Base-by-base conservation (phyloP, 306 rosid species). In the Dryas octopetala region DNA sequence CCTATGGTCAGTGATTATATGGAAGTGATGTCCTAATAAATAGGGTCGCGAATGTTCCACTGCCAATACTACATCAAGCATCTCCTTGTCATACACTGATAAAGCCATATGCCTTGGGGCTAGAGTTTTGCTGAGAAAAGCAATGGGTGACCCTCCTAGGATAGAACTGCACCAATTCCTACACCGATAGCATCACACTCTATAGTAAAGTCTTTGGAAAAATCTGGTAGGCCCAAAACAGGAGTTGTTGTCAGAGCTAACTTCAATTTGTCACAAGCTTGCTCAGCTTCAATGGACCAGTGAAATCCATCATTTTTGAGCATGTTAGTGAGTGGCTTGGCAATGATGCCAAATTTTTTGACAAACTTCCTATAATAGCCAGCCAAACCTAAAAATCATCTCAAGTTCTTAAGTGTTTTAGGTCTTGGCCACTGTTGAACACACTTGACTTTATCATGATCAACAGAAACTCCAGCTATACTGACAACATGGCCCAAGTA, bases 201-300 rank as follows among this genome's bases (percentile, higher is more conserved):
- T 1, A 71, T 10, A 0, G 5, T 15, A 7, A 41, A 41, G 0
- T 11, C 23, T 16, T 41, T 16, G 0, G 13, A 13, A 4, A 53
- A 70, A 26, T 28, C 12, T 0, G 9, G 63, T 5, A 50, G 0
- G 0, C 7, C 49, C 1, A 14, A 4, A 0, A 70, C 0, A 0
- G 38, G 62, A 0, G 5, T 19, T 0, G 6, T 1, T 0, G 16
- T 0, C 74, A 52, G 53, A 0, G 48, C 5, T 0, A 0, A 0
- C 4, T 53, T 70, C 4, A 70, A 32, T 0, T 3, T 8, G 1
- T 7, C 1, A 2, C 52, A 70, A 0, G 74, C 9, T 0, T 0
- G 2, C 0, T 32, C 28, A 0, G 5, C 48, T 1, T 40, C 5
- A 0, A 3, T 0, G 0, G 9, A 5, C 51, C 38, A 53, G 0